Base-by-base conservation (phyloP, 2,329 filamentous ascomycete species). In the Paecilomyces sp. region DNA sequence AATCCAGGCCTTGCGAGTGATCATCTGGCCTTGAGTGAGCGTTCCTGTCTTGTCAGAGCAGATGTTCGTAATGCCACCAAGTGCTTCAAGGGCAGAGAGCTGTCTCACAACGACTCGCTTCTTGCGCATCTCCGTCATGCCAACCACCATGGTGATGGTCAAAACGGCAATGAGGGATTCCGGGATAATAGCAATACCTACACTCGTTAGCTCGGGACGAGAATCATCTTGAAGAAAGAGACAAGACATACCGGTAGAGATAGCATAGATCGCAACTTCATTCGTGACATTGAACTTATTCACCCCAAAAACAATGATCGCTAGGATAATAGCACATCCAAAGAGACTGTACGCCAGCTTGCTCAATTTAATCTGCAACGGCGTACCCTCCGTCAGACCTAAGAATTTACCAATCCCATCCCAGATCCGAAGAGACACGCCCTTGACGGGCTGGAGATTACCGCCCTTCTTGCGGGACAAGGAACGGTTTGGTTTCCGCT, bases 341-440 rank as follows among this genome's bases (percentile, higher is more conserved):
- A 96, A 95, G 1, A 96, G 83, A 3, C 91, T 72, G 52, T 94
- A 86, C 30, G 92, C 91, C 68, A 96, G 88, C 74, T 92, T 91
- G 77, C 89, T 91, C 57, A 96, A 82, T 69, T 90, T 93, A 65
- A 88, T 87, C 76, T 95, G 91, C 54, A 96, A 80, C 0, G 92
- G 92, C 1, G 92, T 96, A 56, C 91, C 91, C 58, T 89, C 81
- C 55, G 79, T 83, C 58, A 87, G 76, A 56, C 85, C 84, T 52
- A 87, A 75, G 63, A 87, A 83, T 62, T 79, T 78, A 53, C 82
- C 80, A 61, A 82, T 66, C 24, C 74, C 74, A 67, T 84, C 81
- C 63, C 74, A 79, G 30, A 74, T 70, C 18, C 79, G 80, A 47
- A 80, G 73, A 25, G 79, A 72, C 52, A 77, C 74, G 6, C 82